Base-by-base conservation (phyloP, 805 yeast species). In the Spathaspora gorwiae region DNA sequence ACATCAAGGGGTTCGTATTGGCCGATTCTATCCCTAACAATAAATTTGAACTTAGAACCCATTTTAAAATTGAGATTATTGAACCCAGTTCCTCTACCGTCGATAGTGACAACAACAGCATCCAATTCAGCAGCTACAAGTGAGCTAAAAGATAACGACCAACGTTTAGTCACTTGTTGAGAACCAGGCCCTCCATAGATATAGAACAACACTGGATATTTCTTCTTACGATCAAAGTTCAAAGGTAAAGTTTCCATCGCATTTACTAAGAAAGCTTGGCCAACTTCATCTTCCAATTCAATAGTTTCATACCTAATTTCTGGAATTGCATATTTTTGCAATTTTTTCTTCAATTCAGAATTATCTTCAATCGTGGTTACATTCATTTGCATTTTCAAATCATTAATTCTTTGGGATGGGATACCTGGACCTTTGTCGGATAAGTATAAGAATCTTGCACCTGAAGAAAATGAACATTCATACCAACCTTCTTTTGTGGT, bases 171-270 rank as follows among this genome's bases (percentile, higher is more conserved):
- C 6, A 92, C 97, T 44, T 79, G 72, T 63, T 94, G 98, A 6
- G 96, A 86, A 32, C 90, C 94, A 7, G 99, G 99, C 0, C 99
- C 99, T 19, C 97, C 97, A 59, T 94, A 94, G 5, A 90, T 90
- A 60, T 76, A 90, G 61, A 94, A 92, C 47, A 94, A 72, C 0
- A 94, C 81, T 0, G 98, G 98, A 61, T 92, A 90, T 60, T 83
- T 73, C 55, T 73, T 69, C 7, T 65, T 55, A 10, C 73, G 68
- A 55, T 87, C 76, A 60, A 94, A 94, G 51, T 75, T 68, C 37
- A 83, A 75, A 1, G 98, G 98, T 37, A 83, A 68, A 5, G 88
- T 84, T 62, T 90, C 97, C 47, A 80, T 74, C 27, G 80, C 78
- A 63, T 90, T 87, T 12, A 79, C 86, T 4, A 61, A 52, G 27